Evolutionary conservation across 495 filamentous ascomycete genomes (phyloP).

Genomic region (Aspergillus homomorphus): DNA sequence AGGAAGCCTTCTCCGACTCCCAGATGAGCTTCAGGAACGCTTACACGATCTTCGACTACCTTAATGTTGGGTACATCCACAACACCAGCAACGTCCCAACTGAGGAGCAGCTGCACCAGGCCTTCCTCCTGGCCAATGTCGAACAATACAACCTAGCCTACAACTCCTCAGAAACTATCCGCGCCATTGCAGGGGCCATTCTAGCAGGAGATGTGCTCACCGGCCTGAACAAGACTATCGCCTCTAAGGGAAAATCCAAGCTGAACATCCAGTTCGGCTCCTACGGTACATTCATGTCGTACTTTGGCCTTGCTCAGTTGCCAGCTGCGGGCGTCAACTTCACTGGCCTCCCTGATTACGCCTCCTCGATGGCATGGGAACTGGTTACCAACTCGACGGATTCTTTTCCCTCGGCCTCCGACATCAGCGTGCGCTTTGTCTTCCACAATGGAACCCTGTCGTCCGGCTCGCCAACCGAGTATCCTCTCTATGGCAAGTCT

Average conservation of each 20-base stretch:
- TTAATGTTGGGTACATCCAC: constrained; percentile 55
- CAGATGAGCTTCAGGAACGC: constrained; percentile 67
- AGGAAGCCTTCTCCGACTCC: constrained; percentile 50
- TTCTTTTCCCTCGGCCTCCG: constrained; percentile 32
- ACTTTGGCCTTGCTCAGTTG: constrained; percentile 51
- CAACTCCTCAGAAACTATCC: constrained; percentile 44
- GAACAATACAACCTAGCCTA: constrained; percentile 54
- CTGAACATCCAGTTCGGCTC: constrained; percentile 50
- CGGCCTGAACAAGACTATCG: constrained; percentile 45
- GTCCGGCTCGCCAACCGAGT: constrained; percentile 26
- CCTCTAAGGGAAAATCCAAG: constrained; percentile 32
- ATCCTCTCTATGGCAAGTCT: constrained; percentile 44
- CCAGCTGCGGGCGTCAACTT: constrained; percentile 32
- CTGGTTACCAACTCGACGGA: constrained; percentile 44
- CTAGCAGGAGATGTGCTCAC: constrained; percentile 47
- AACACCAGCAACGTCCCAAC: constrained; percentile 40
- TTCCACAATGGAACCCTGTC: constrained; percentile 52
- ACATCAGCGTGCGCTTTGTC: constrained; percentile 48
- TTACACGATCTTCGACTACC: constrained; percentile 60
- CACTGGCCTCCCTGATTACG: constrained; percentile 50
- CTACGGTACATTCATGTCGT: constrained; percentile 49
- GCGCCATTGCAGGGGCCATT: constrained; percentile 46
- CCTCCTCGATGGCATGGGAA: constrained; percentile 54
- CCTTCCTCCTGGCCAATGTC: constrained; percentile 45
- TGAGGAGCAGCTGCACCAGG: constrained; percentile 31